Percentiles rank a stretch among this genome's conserved stretches.
Evolutionary conservation across 176 grass and related monocot species (phyloP).

Genomic region (Triticum dicoccoides): DNA sequence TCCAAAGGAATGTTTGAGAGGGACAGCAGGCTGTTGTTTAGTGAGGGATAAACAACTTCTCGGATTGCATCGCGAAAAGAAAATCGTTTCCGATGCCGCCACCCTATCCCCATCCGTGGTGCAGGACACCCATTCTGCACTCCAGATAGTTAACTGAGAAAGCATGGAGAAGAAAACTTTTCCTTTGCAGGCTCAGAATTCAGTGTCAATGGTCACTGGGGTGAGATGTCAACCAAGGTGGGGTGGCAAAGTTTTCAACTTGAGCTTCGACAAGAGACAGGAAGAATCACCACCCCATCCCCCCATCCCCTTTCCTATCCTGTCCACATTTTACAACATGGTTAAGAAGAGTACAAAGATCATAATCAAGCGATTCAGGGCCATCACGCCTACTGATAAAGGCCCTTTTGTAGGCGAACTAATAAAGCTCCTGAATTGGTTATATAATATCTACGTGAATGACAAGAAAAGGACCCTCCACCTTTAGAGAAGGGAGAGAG

Average conservation of each 20-base stretch:
- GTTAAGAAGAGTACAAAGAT: constrained; percentile 19
- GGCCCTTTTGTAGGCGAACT: not conserved
- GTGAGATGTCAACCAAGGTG: constrained; percentile 50
- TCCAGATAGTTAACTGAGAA: constrained; percentile 30
- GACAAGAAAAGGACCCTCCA: constrained; percentile 40
- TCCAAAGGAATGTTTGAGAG: constrained; percentile 55
- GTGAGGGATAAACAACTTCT: constrained; percentile 26
- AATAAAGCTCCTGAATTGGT: constrained; percentile 39
- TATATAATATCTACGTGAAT: constrained; percentile 38
- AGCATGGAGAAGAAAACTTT: constrained; percentile 30
- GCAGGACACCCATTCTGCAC: constrained; percentile 40
- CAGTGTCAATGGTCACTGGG: constrained; percentile 32
- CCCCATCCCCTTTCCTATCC: not conserved
- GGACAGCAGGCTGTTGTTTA: constrained; percentile 34
- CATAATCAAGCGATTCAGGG: constrained; percentile 11
- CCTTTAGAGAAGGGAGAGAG: constrained; percentile 42
- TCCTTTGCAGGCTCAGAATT: constrained; percentile 28
- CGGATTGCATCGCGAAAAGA: not conserved
- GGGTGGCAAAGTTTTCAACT: constrained; percentile 51
- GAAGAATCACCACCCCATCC: constrained; percentile 36
- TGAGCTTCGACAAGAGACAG: constrained; percentile 42
- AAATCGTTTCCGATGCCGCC: constrained; percentile 21
- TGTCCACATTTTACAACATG: constrained; percentile 45
- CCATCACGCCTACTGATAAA: constrained; percentile 48
- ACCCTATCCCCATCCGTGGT: constrained; percentile 31